Evolutionary conservation across 352 stramenopile genomes (phyloP).

Genomic region (Phytophthora cryptogea): DNA sequence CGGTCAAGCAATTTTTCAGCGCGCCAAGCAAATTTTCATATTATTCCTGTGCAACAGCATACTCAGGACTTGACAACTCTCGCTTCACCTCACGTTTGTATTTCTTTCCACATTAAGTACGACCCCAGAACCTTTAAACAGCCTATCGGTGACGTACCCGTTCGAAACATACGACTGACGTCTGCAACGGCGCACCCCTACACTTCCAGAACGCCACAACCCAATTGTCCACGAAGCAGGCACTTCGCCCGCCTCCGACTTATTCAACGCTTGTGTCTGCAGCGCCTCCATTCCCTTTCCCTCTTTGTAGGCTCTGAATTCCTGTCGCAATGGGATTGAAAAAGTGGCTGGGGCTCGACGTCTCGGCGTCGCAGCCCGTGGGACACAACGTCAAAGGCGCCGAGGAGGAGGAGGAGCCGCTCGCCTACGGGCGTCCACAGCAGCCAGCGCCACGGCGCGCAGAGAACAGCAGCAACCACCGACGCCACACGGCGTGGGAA

Average conservation of each 20-base stretch:
- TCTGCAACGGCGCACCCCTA: constrained; percentile 20
- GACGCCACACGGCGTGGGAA: constrained; percentile 32
- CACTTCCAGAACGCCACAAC: constrained; percentile 16
- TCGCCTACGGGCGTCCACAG: constrained; percentile 8
- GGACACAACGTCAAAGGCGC: constrained; percentile 23
- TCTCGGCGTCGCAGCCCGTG: constrained; percentile 40
- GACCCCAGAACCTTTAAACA: not conserved
- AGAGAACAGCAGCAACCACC: constrained; percentile 18
- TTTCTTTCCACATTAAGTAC: too few species aligned
- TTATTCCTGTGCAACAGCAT: not conserved
- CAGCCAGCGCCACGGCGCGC: constrained; percentile 5
- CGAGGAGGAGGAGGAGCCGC: constrained; percentile 24
- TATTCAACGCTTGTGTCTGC: not conserved
- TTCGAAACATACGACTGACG: constrained; percentile 24
- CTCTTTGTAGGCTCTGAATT: too few species aligned
- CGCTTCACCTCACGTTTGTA: not conserved
- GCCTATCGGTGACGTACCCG: not conserved
- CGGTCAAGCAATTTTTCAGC: not conserved
- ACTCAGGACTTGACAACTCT: not conserved
- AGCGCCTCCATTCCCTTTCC: constrained; percentile 3
- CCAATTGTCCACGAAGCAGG: not conserved
- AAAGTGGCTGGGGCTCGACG: constrained; percentile 60
- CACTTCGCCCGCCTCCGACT: not conserved
- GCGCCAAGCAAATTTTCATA: not conserved
- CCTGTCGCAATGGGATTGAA: constrained; percentile 56